Evolutionary conservation across 495 filamentous ascomycete genomes (phyloP).

Genomic region (Sordaria brevicollis): DNA sequence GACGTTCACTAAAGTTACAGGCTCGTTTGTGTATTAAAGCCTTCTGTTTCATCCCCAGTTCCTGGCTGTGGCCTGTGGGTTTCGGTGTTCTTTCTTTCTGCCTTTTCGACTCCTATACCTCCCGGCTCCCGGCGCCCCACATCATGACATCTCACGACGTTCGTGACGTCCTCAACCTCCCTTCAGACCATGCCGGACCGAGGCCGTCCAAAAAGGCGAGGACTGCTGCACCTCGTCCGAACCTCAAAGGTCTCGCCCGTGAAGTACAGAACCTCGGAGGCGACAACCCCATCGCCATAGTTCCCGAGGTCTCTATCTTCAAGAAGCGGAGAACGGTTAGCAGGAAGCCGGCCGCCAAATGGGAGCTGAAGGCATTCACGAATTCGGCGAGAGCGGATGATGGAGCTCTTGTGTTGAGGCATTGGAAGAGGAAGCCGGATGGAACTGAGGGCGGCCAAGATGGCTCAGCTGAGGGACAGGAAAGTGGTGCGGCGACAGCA

Average conservation of each 20-base stretch:
- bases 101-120: neutral
- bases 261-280: slow-evolving; percentile 50
- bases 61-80: neutral
- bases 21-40: neutral
- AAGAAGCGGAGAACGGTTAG: slow-evolving; percentile 39
- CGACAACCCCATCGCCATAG: slow-evolving; percentile 38
- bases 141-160: slow-evolving; percentile 73
- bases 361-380: slow-evolving; percentile 42
- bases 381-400: slow-evolving; percentile 42
- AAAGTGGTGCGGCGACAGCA: slow-evolving; percentile 5
- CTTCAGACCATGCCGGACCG: slow-evolving; percentile 47
- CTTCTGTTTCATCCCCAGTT: neutral
- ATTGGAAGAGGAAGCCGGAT: slow-evolving; percentile 47
- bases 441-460: slow-evolving; percentile 18
- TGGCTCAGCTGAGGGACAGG: slow-evolving; percentile 5
- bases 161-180: slow-evolving; percentile 81
- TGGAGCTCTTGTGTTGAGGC: slow-evolving; percentile 46
- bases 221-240: slow-evolving; percentile 55
- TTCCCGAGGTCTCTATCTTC: slow-evolving; percentile 34
- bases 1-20: neutral
- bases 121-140: slow-evolving; percentile 6
- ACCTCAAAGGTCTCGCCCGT: slow-evolving; percentile 45
- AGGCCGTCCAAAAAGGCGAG: slow-evolving; percentile 72
- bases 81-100: neutral
- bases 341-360: slow-evolving; percentile 53